Evolutionary conservation across 257 asterid genomes (phyloP), one percentile per base, ranked within the genome.

Genomic region (Avicennia marina): DNA sequence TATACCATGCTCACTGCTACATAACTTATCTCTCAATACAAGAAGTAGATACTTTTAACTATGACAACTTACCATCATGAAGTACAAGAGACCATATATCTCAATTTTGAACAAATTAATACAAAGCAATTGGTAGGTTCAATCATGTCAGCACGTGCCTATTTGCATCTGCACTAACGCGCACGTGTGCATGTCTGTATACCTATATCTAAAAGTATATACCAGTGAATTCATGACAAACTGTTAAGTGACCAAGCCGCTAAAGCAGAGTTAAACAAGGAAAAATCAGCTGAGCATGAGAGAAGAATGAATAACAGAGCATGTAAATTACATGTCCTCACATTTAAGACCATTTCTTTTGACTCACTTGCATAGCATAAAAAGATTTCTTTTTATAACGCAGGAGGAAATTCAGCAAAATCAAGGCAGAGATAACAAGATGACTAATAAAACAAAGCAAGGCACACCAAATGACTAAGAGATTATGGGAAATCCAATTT

Each of bases 311-410:
- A 38, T 52, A 38, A 22, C 47, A 39, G 19, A 29, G 40, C 56
- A 54, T 21, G 36, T 26, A 11, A 25, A 40, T 31, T 9, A 18
- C 15, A 27, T 41, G 44, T 29, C 33, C 50, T 62, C 42, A 17
- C 22, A 55, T 6, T 20, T 54, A 56, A 49, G 52, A 64, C 36
- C 16, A 20, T 67, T 4, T 3, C 41, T 55, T 48, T 62, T 59
- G 33, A 27, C 33, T 32, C 29, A 56, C 56, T 27, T 33, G 62
- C 44, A 53, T 38, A 50, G 8, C 12, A 48, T 18, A 16, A 45
- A 45, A 47, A 17, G 25, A 4, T 21, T 1, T 47, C 53, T 21
- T 20, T n/a, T n/a, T n/a, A n/a, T 5, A 49, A 36, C 1, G 24
- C 15, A 4, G 2, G 21, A 34, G 20, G 22, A 49, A 52, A 26